Percentiles rank a stretch among this genome's conserved stretches.
These are phyloP conservation scores for Kockiozyma suomiensis DNA, from an alignment of 805 yeast species.

Conservation along the genomic window DNA sequence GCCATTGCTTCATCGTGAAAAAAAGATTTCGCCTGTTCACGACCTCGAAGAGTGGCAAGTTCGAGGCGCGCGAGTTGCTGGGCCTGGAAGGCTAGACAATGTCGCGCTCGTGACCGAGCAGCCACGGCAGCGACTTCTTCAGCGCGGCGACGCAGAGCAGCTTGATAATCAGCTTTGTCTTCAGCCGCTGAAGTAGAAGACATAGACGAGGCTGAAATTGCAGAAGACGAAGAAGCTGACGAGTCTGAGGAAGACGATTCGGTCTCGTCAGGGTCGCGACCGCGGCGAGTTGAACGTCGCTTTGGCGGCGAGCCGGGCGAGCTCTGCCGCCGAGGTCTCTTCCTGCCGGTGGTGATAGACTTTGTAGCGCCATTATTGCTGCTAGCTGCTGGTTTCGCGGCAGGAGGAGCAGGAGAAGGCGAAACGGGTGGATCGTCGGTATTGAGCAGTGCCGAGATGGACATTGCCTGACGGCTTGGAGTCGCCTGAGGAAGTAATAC, in stretches of 20 bases:
- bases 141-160: conserved; percentile 7
- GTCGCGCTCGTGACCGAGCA: conserved; percentile 15
- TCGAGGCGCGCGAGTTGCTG: conserved; percentile 11
- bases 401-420: neutral
- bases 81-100: conserved; percentile 10
- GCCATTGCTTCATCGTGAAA: conserved; percentile 33
- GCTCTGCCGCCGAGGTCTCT: neutral
- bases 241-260: conserved; percentile 5
- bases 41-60: conserved; percentile 20
- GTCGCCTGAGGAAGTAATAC: conserved; percentile 2
- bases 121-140: conserved; percentile 14
- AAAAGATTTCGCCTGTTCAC: conserved; percentile 23
- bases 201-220: neutral
- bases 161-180: conserved; percentile 20
- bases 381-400: neutral
- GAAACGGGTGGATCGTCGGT: conserved; percentile 20
- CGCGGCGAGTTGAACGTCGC: neutral
- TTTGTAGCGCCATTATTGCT: neutral
- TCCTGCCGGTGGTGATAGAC: no score
- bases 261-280: conserved; percentile 24
- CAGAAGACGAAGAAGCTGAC: neutral
- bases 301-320: conserved; percentile 8
- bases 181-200: neutral
- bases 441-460: conserved; percentile 30
- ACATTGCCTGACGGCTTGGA: conserved; percentile 29